Conservation (phyloP, 352 stramenopile species). For the Globisporangium iwayamae region DNA sequence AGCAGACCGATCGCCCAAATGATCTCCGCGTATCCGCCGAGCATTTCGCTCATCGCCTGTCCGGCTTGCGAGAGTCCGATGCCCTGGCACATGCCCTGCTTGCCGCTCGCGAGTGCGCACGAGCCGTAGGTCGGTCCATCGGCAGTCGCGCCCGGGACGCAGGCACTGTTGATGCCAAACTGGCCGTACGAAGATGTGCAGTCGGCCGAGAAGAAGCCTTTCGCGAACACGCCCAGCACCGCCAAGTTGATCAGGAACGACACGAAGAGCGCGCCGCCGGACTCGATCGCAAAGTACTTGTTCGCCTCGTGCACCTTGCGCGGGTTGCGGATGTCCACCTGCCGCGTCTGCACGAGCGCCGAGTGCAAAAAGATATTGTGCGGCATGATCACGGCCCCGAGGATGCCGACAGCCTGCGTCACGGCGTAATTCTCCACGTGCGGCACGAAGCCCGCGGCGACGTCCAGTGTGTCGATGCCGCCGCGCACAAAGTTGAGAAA, state of each 20-base stretch:
- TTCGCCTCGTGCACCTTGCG: slow-evolving; percentile 83
- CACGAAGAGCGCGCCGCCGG: slow-evolving; percentile 87
- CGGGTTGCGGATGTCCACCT: slow-evolving; percentile 52
- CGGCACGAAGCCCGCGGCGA: slow-evolving; percentile 82
- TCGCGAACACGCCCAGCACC: slow-evolving; percentile 90
- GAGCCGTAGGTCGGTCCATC: slow-evolving; percentile 43
- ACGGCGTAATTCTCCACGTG: slow-evolving; percentile 70
- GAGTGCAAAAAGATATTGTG: slow-evolving; percentile 93
- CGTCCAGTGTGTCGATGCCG: slow-evolving; percentile 55
- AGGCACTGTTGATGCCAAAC: slow-evolving; percentile 65
- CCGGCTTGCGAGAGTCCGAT: slow-evolving; percentile 89
- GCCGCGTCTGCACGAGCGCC: slow-evolving; percentile 63
- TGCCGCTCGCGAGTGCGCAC: slow-evolving; percentile 58
- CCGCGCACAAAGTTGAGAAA: slow-evolving; percentile 88
- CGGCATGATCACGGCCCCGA: slow-evolving; percentile 94
- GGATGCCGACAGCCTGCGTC: slow-evolving; percentile 87
- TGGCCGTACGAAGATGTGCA: slow-evolving; percentile 50
- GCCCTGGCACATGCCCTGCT: slow-evolving; percentile 68
- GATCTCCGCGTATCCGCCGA: slow-evolving; percentile 78
- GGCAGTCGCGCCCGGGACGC: slow-evolving; percentile 51
- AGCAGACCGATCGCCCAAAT: slow-evolving; percentile 94
- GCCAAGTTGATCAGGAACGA: slow-evolving; percentile 95
- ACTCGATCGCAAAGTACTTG: slow-evolving; percentile 94
- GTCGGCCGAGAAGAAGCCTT: slow-evolving; percentile 89
- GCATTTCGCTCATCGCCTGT: slow-evolving; percentile 70